Evolutionary conservation across 139 green algal species (phyloP).

Genomic region (Picochlorum costavermella): DNA sequence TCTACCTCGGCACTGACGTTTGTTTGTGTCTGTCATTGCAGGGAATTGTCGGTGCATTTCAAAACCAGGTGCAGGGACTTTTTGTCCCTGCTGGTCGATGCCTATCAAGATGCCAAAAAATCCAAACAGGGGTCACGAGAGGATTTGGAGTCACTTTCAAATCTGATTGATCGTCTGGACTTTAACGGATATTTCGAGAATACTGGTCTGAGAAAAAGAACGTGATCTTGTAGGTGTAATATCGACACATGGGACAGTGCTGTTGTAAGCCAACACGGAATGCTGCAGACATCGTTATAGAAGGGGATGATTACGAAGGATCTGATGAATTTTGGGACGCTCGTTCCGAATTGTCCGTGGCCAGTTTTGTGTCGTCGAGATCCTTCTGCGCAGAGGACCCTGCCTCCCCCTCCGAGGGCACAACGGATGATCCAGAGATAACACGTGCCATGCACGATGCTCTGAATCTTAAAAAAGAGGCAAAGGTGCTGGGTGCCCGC

Average conservation of each 20-base stretch:
- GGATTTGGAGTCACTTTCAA: conserved; percentile 40
- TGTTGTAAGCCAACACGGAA: too few relatives aligned
- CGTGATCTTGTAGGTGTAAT: too few relatives aligned
- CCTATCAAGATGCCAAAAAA: conserved; percentile 26
- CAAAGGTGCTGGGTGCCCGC: too few relatives aligned
- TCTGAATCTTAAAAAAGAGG: too few relatives aligned
- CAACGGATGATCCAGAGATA: too few relatives aligned
- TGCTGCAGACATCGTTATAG: neutral
- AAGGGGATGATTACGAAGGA: neutral
- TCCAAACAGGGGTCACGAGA: conserved; percentile 29
- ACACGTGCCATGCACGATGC: too few relatives aligned
- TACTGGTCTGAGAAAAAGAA: too few relatives aligned
- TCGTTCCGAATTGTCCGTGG: neutral
- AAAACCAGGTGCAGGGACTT: conserved; percentile 15
- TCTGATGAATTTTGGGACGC: neutral
- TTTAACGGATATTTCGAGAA: conserved; percentile 36
- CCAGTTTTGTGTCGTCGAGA: neutral
- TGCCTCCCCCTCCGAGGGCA: too few relatives aligned
- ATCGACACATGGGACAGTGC: neutral
- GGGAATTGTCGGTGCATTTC: conserved; percentile 14
- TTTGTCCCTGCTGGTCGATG: conserved; percentile 21
- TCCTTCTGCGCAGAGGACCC: neutral
- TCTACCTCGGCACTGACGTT: neutral
- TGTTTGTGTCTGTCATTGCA: neutral
- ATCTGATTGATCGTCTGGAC: conserved; percentile 40